A percentile compares a stretch with the other conserved stretches of the same genome.
phyloP scores from a whole-genome alignment of 164 flowering plant genomes.

The Hamamelis virginiana region DNA sequence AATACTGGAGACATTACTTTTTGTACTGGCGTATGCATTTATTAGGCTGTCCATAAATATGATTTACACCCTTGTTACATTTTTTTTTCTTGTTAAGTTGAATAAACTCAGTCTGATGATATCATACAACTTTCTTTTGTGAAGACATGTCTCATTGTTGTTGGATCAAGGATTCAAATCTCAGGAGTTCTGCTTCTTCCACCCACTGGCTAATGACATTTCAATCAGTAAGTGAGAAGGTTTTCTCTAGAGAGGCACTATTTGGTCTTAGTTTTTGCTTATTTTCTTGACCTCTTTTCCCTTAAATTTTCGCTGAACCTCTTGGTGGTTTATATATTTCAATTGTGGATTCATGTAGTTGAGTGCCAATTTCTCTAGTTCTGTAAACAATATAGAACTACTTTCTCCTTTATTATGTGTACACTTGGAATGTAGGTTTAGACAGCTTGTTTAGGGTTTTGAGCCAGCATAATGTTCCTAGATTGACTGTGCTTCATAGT shows the following conservation, averaged over 20 bases:
- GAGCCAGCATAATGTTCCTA: neutral
- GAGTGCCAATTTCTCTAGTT: neutral
- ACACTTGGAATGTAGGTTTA: neutral
- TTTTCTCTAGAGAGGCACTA: neutral
- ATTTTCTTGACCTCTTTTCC: neutral
- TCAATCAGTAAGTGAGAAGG: conserved; percentile 63
- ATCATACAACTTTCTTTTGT: conserved; percentile 12
- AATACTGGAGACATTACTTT: neutral
- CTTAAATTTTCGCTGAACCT: conserved; percentile 3
- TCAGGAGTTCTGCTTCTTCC: conserved; percentile 74
- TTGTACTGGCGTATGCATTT: neutral
- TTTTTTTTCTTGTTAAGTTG: neutral
- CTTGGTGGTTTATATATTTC: neutral
- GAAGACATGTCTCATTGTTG: conserved; percentile 70
- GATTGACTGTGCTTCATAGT: neutral
- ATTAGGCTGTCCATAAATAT: neutral
- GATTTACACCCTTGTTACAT: neutral
- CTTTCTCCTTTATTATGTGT: neutral
- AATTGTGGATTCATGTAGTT: neutral
- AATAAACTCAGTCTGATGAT: neutral
- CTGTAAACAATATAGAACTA: neutral
- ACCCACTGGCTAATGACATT: conserved; percentile 83
- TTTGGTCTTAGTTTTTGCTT: neutral
- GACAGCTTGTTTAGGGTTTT: neutral
- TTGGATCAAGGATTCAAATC: conserved; percentile 80